These are phyloP conservation scores for Diaporthe caulivora DNA, from an alignment of 2,329 filamentous ascomycete species.

Conservation along the genomic window DNA sequence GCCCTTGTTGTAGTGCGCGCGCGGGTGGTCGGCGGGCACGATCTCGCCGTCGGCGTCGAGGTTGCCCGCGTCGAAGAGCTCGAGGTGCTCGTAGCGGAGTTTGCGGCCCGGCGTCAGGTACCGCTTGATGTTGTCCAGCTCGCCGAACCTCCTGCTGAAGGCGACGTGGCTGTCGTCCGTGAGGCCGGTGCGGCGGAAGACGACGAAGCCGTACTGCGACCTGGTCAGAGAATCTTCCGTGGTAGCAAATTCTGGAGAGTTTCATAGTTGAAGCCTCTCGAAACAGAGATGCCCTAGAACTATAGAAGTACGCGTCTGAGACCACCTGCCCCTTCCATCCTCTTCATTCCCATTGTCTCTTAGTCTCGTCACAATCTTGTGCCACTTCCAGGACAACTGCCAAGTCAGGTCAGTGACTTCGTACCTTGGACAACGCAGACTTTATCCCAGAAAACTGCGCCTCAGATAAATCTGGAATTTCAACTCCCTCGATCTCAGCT, in stretches of 20 bases:
- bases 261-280: background rate
- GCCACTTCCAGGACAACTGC: background rate
- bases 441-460: constrained; percentile 49
- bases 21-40: constrained; percentile 54
- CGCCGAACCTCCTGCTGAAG: constrained; percentile 64
- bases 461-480: constrained; percentile 49
- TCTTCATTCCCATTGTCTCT: no score
- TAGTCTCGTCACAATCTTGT: background rate
- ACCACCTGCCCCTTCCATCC: background rate
- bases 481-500: constrained; percentile 48
- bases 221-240: background rate
- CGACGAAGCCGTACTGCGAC: constrained; percentile 56
- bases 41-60: constrained; percentile 60
- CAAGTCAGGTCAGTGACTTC: background rate
- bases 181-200: constrained; percentile 63
- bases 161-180: constrained; percentile 63
- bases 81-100: constrained; percentile 59
- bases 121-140: constrained; percentile 66
- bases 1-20: constrained; percentile 56
- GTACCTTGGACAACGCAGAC: constrained; percentile 50
- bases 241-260: background rate
- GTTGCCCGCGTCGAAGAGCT: constrained; percentile 71
- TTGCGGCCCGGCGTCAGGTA: constrained; percentile 60
- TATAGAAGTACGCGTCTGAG: background rate
- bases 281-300: background rate